A percentile compares a stretch with the other conserved stretches of the same genome.
Evolutionary conservation across 805 yeast genomes (phyloP).

Genomic region (Ogataea kodamae): DNA sequence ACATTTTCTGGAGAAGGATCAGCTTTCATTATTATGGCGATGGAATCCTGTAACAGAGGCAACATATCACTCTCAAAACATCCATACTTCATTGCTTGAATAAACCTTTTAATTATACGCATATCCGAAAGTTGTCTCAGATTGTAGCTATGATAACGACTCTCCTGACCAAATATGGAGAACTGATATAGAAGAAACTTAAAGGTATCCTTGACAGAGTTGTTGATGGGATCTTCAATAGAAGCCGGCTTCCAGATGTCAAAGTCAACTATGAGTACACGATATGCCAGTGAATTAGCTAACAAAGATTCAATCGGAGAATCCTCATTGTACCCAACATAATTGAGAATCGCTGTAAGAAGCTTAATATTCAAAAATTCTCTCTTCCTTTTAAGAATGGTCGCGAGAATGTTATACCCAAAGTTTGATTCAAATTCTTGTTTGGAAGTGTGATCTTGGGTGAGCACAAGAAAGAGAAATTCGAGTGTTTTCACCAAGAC

Average conservation of each 20-base stretch:
- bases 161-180: constrained; percentile 49
- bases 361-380: constrained; percentile 38
- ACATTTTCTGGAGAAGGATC: constrained; percentile 56
- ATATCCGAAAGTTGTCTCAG: constrained; percentile 48
- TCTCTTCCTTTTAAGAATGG: constrained; percentile 48
- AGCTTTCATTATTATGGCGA: constrained; percentile 39
- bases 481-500: constrained; percentile 36
- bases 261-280: constrained; percentile 57
- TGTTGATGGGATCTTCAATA: constrained; percentile 20
- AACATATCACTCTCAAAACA: constrained; percentile 36
- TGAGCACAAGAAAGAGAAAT: constrained; percentile 41
- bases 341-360: constrained; percentile 45
- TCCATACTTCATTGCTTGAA: constrained; percentile 47
- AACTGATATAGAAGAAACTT: constrained; percentile 56
- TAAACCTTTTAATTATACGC: constrained; percentile 41
- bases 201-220: constrained; percentile 39
- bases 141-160: constrained; percentile 51
- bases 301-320: constrained; percentile 56
- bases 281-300: constrained; percentile 53
- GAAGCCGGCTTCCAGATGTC: constrained; percentile 48
- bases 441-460: constrained; percentile 46
- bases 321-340: constrained; percentile 52
- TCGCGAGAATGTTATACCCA: constrained; percentile 58
- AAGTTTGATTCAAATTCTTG: constrained; percentile 57
- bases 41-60: constrained; percentile 37